phyloP scores from a whole-genome alignment of 306 rosid species.

The Glycine tomentella region DNA sequence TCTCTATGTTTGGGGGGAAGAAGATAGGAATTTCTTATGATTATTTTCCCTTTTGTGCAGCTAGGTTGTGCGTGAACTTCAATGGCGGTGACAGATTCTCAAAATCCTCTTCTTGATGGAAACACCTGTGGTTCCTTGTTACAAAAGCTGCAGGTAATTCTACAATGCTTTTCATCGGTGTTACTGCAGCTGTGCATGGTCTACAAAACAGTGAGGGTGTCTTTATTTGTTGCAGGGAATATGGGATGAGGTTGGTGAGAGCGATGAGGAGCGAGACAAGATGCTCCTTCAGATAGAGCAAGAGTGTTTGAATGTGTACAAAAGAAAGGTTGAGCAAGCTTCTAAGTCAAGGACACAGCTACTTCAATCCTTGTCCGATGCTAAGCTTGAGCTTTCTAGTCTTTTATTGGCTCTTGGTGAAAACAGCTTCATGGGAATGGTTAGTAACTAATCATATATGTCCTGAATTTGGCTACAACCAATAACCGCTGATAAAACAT shows the following conservation, averaged over 20 bases:
- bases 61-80: slow-evolving; percentile 46
- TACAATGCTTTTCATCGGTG: slow-evolving; percentile 9
- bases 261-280: slow-evolving; percentile 86
- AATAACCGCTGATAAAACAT: slow-evolving; percentile 14
- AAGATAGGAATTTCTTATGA: slow-evolving; percentile 23
- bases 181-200: slow-evolving; percentile 12
- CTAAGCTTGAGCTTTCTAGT: slow-evolving; percentile 71
- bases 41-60: slow-evolving; percentile 46
- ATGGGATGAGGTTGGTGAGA: slow-evolving; percentile 98
- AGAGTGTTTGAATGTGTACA: slow-evolving; percentile 90
- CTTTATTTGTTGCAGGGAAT: slow-evolving; percentile 65
- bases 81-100: slow-evolving; percentile 73
- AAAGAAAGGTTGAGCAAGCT: slow-evolving; percentile 90
- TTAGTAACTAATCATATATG: slow-evolving; percentile 23
- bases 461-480: slow-evolving; percentile 19
- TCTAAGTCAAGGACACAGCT: slow-evolving; percentile 86
- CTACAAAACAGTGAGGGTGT: slow-evolving; percentile 27
- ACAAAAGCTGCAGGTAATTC: slow-evolving; percentile 77
- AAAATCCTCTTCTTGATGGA: slow-evolving; percentile 74
- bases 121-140: slow-evolving; percentile 78
- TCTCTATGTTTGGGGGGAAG: not conserved
- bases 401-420: slow-evolving; percentile 86
- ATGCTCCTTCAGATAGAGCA: slow-evolving; percentile 93
- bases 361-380: slow-evolving; percentile 80
- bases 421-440: slow-evolving; percentile 55